These are phyloP conservation scores for Schrenkiella parvula DNA, from an alignment of 345 rosid genomes.

Conservation along the genomic window DNA sequence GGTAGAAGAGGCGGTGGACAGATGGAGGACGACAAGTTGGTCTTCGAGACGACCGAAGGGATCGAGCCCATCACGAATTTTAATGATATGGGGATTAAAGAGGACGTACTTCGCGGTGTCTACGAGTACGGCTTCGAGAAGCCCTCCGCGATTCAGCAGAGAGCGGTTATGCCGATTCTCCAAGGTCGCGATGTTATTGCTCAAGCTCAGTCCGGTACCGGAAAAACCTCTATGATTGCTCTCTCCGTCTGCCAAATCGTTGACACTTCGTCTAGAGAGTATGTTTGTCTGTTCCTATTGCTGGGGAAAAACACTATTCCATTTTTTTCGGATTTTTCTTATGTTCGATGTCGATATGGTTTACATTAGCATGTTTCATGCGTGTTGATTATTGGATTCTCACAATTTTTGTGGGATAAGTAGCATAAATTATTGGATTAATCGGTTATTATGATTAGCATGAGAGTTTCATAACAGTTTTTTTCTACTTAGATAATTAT, in stretches of 20 bases:
- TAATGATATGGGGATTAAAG: conserved; percentile 79
- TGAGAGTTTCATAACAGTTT: not conserved
- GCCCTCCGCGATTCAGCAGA: conserved; percentile 95
- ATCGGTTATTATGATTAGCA: not conserved
- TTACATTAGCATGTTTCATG: not conserved
- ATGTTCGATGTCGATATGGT: not conserved
- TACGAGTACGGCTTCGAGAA: conserved; percentile 87
- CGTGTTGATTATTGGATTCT: not conserved
- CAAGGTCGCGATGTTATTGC: conserved; percentile 94
- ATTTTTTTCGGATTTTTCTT: not conserved
- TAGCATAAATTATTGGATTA: not conserved
- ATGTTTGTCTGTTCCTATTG: conserved; percentile 17
- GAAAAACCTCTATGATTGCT: conserved; percentile 95
- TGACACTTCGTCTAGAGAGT: conserved; percentile 76
- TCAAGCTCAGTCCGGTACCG: conserved; percentile 99
- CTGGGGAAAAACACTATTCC: conserved; percentile 31
- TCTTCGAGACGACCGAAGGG: conserved; percentile 87
- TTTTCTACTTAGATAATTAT: not conserved
- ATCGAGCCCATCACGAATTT: conserved; percentile 81
- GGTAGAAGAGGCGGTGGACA: conserved; percentile 41
- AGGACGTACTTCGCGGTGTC: conserved; percentile 78
- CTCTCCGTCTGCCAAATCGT: conserved; percentile 86
- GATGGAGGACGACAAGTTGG: conserved; percentile 56
- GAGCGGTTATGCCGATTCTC: conserved; percentile 91
- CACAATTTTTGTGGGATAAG: not conserved